phyloP scores from a whole-genome alignment of 1,284 basidiomycete species.

The Ustilago lituana region DNA sequence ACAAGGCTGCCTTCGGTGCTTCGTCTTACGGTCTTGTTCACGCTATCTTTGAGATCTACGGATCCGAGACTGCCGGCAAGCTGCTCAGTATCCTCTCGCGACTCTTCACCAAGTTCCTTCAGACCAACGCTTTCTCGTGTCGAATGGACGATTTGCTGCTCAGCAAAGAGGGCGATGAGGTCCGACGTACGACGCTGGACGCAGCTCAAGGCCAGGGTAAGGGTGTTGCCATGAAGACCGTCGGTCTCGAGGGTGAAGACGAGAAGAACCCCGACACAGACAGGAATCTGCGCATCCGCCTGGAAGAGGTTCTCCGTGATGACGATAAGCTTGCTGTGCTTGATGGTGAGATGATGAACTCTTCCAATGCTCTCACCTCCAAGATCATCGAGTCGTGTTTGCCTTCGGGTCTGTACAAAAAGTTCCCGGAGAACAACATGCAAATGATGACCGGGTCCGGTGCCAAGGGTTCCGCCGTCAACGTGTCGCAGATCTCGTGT shows the following conservation, averaged over 20 bases:
- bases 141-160: slow-evolving; percentile 97
- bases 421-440: slow-evolving; percentile 98
- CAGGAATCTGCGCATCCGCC: slow-evolving; percentile 70
- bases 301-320: slow-evolving; percentile 95
- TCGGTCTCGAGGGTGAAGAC: slow-evolving; percentile 69
- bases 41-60: slow-evolving; percentile 98
- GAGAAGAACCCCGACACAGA: slow-evolving; percentile 68
- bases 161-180: slow-evolving; percentile 81
- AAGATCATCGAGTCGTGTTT: slow-evolving; percentile 78
- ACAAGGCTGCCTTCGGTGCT: slow-evolving; percentile 98
- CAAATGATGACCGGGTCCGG: slow-evolving; percentile 98
- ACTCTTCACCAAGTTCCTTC: slow-evolving; percentile 94
- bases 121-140: slow-evolving; percentile 96
- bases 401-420: slow-evolving; percentile 77
- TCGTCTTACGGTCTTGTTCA: slow-evolving; percentile 96
- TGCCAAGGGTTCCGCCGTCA: slow-evolving; percentile 97
- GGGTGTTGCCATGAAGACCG: slow-evolving; percentile 79
- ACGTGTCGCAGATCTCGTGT: slow-evolving; percentile 97
- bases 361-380: slow-evolving; percentile 79
- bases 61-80: slow-evolving; percentile 85
- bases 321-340: slow-evolving; percentile 97
- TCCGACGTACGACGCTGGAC: slow-evolving; percentile 77
- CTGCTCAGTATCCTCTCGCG: slow-evolving; percentile 92
- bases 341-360: slow-evolving; percentile 80
- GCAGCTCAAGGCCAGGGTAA: slow-evolving; percentile 80